Percentiles rank a stretch among this genome's conserved stretches.
Evolutionary conservation across 257 asterid genomes (phyloP).

Genomic region (Primulina huaijiensis): DNA sequence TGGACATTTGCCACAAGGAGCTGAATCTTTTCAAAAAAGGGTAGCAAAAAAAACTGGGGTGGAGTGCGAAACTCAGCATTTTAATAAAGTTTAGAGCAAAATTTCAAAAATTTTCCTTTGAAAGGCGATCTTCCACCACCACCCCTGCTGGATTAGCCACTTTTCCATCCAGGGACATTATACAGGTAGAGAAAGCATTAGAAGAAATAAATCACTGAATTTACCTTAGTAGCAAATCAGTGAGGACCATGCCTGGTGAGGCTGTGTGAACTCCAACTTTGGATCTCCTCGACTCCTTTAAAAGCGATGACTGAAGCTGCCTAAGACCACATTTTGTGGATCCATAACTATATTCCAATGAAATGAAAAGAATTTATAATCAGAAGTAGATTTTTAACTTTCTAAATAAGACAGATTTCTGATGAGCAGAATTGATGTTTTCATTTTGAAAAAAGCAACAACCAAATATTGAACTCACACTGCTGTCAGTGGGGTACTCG

Average conservation of each 20-base stretch:
- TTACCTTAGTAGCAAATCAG: slow-evolving; percentile 88
- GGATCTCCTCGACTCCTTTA: slow-evolving; percentile 69
- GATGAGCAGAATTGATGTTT: slow-evolving; percentile 23
- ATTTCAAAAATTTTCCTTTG: background rate
- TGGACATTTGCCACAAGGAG: background rate
- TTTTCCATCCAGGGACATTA: background rate
- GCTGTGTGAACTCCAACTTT: slow-evolving; percentile 97
- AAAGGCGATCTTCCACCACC: background rate
- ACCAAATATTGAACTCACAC: slow-evolving; percentile 55
- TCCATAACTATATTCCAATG: slow-evolving; percentile 59
- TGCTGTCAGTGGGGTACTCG: slow-evolving; percentile 96
- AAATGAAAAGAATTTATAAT: slow-evolving; percentile 18
- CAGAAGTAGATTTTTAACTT: background rate
- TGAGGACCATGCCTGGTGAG: slow-evolving; percentile 99
- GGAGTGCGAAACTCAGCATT: background rate
- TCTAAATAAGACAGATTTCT: background rate
- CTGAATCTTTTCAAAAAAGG: background rate
- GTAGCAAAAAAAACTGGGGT: background rate
- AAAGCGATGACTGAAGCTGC: slow-evolving; percentile 93
- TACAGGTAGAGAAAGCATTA: background rate
- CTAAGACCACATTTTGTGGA: slow-evolving; percentile 97
- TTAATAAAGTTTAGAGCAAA: background rate
- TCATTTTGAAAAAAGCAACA: background rate
- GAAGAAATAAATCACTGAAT: slow-evolving; percentile 15
- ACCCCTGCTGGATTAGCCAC: background rate